These are phyloP conservation scores for Teratosphaeriaceae sp. DNA, from an alignment of 2,329 filamentous ascomycete species.

Conservation along the genomic window DNA sequence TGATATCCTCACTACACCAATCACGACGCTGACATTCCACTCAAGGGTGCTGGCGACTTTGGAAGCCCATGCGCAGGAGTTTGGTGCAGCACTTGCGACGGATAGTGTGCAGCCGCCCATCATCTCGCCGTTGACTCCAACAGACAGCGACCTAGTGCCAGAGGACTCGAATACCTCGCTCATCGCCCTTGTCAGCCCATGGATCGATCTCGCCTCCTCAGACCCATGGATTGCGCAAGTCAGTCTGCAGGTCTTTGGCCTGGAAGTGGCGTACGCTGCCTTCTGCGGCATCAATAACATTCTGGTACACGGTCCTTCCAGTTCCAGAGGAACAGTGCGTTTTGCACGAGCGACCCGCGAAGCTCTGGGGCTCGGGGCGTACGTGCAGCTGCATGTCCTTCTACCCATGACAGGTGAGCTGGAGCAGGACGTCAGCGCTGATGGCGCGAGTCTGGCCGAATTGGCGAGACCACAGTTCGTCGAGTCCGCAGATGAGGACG, in stretches of 20 bases:
- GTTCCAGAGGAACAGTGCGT: slow-evolving; percentile 51
- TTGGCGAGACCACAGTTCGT: slow-evolving; percentile 34
- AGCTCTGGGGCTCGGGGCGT: slow-evolving; percentile 64
- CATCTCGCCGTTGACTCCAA: slow-evolving; percentile 61
- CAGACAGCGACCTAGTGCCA: slow-evolving; percentile 70
- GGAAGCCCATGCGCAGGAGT: slow-evolving; percentile 46
- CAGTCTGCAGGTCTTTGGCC: slow-evolving; percentile 80
- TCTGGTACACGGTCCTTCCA: slow-evolving; percentile 65
- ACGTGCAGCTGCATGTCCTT: slow-evolving; percentile 73
- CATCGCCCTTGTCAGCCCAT: slow-evolving; percentile 74
- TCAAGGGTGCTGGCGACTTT: slow-evolving; percentile 59
- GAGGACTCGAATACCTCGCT: slow-evolving; percentile 63
- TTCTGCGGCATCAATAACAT: slow-evolving; percentile 88
- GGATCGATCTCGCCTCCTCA: slow-evolving; percentile 82
- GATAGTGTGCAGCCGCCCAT: slow-evolving; percentile 37
- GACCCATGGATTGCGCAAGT: slow-evolving; percentile 79
- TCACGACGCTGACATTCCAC: slow-evolving; percentile 69
- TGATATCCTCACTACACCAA: slow-evolving; percentile 69
- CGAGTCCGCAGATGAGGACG: slow-evolving; percentile 15
- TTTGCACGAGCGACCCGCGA: slow-evolving; percentile 83
- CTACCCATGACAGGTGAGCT: slow-evolving; percentile 76
- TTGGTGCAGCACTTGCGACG: slow-evolving; percentile 36
- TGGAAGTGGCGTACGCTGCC: slow-evolving; percentile 90
- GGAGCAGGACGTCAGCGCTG: slow-evolving; percentile 49
- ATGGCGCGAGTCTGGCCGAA: slow-evolving; percentile 47